Conservation (phyloP, 495 filamentous ascomycete genomes). For the Xeromyces bisporus region DNA sequence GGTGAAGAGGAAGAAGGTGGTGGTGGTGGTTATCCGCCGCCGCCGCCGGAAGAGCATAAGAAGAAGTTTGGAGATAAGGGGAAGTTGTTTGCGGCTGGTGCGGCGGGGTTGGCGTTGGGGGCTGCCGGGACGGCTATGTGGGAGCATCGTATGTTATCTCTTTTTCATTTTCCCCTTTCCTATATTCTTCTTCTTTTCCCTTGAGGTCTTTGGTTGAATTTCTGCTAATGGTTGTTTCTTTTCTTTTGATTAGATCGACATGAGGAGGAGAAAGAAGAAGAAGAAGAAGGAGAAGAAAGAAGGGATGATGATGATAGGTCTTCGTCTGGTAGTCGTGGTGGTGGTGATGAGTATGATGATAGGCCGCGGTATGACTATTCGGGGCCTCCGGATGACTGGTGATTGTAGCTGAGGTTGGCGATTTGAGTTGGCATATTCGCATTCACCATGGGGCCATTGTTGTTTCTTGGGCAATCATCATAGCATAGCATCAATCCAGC, state of each 20-base stretch:
- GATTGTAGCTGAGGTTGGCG: no score
- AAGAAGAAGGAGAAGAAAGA: slow-evolving; percentile 2
- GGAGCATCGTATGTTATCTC: slow-evolving; percentile 35
- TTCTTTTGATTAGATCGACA: slow-evolving; percentile 1
- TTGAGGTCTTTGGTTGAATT: not conserved
- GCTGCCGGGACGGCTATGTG: slow-evolving; percentile 38
- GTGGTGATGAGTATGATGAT: no score
- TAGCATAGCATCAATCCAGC: no score
- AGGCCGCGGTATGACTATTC: not conserved
- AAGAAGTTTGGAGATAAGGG: slow-evolving; percentile 21
- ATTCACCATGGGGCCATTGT: no score
- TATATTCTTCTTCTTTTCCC: no score
- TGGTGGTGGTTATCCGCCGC: not conserved
- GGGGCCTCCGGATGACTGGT: not conserved
- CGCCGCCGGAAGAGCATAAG: slow-evolving; percentile 9
- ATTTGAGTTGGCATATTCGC: no score
- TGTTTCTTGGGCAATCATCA: no score
- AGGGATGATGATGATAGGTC: slow-evolving; percentile 17
- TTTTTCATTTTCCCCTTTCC: not conserved
- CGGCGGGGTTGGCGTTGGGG: slow-evolving; percentile 39
- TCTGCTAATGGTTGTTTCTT: slow-evolving; percentile 2
- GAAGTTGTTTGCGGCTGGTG: slow-evolving; percentile 31
- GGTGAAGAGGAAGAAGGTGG: no score
- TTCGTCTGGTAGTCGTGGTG: no score
- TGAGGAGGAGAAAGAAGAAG: slow-evolving; percentile 3